Evolutionary conservation across 768 basidiomycete genomes (phyloP).

Genomic region (Suillus spraguei): DNA sequence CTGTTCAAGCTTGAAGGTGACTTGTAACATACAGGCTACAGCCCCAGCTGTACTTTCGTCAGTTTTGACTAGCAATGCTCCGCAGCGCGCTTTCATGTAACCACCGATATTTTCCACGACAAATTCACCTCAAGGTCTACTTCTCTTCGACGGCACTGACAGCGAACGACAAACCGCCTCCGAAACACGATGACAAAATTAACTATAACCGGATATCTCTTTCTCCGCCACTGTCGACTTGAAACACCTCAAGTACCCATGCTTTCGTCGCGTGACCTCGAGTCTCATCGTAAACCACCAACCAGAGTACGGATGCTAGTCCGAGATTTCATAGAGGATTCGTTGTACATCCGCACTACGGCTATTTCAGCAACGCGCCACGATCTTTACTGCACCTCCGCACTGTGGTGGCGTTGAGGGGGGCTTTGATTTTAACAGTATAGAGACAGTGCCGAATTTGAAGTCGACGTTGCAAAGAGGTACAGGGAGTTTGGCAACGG

Average conservation of each 20-base stretch:
- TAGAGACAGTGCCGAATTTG: conserved; percentile 73
- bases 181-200: conserved; percentile 55
- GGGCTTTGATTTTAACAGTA: conserved; percentile 69
- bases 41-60: background rate
- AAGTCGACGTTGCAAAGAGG: conserved; percentile 74
- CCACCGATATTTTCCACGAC: conserved; percentile 25
- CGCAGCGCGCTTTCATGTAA: conserved; percentile 19
- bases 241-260: conserved; percentile 51
- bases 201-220: conserved; percentile 73
- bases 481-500: conserved; percentile 74
- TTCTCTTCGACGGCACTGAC: conserved; percentile 25
- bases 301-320: conserved; percentile 89
- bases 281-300: conserved; percentile 55
- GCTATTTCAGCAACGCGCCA: conserved; percentile 95
- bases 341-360: conserved; percentile 95
- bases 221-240: conserved; percentile 50
- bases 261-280: conserved; percentile 73
- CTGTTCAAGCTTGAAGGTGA: background rate
- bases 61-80: conserved; percentile 21
- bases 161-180: conserved; percentile 17
- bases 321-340: conserved; percentile 96
- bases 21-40: background rate
- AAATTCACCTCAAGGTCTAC: conserved; percentile 22
- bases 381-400: conserved; percentile 76
- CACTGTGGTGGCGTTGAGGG: conserved; percentile 38